Evolutionary conservation across 2,329 filamentous ascomycete genomes (phyloP), one percentile per base, ranked within the genome.

Genomic region (Diaporthe sp.): DNA sequence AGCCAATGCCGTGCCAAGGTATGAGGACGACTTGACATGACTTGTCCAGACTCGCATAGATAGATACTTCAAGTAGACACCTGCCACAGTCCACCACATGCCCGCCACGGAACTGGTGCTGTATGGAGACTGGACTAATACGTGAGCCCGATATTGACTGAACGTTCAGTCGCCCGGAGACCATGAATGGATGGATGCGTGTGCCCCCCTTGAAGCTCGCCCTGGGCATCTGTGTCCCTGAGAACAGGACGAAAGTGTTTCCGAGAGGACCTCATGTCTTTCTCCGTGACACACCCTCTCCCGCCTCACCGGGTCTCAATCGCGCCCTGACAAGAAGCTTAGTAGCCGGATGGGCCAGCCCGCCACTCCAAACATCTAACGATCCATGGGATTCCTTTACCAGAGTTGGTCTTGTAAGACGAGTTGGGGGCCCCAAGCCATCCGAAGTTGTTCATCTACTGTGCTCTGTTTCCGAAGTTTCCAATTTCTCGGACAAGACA

Each of bases 401-500:
- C 44, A 68, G 22, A 68, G 47, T 53, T 53, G 63, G 47, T 47
- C 15, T 47, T 65, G 63, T 31, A 68, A n/a, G 63, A 68, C 63
- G 63, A 37, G 25, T 53, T 53, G 63, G 47, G 47, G 63, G 63
- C 44, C 17, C 63, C 44, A 68, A 20, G 44, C 63, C 44, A 20
- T 72, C 71, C 47, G 71, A 53, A 61, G 42, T 28, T 25, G 9
- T 63, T 39, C 34, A 53, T 65, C 57, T 72, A 37, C 60, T 63
- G 20, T 55, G 60, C 49, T 34, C 28, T 72, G 60, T 63, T 63
- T 63, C 71, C 71, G 57, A 31, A 34, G 44, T 72, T 72, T 49
- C 70, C 70, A 61, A 61, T 51, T 68, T 8, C 47, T 53, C 28
- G 28, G 44, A 68, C 63, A 67, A 67, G 63, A 67, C 63, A 51